Percentiles rank a stretch among this genome's conserved stretches.
Evolutionary conservation across 352 stramenopile genomes (phyloP).

Genomic region (Phytopythium chamaehyphon): DNA sequence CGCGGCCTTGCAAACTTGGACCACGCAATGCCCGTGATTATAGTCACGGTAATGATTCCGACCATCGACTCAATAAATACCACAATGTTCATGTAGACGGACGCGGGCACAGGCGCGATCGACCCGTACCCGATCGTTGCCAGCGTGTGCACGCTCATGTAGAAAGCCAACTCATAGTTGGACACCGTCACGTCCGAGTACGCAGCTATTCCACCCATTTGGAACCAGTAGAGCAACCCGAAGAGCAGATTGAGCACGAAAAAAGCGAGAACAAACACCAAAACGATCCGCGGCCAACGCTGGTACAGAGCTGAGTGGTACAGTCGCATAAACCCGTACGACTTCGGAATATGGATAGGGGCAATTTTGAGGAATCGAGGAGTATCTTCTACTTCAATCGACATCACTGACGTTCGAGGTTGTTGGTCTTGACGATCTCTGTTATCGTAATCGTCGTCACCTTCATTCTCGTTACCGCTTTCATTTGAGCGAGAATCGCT

Average conservation of each 20-base stretch:
- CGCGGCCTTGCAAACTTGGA: constrained; percentile 79
- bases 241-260: constrained; percentile 63
- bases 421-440: constrained; percentile 6
- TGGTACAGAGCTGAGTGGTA: constrained; percentile 77
- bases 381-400: constrained; percentile 76
- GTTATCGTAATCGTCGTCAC: constrained; percentile 9
- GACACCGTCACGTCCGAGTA: constrained; percentile 48
- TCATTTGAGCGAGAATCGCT: constrained; percentile 1
- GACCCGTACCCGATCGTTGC: constrained; percentile 81
- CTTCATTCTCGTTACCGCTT: constrained; percentile 11
- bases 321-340: constrained; percentile 74
- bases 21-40: constrained; percentile 84
- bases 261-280: constrained; percentile 70
- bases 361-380: constrained; percentile 70
- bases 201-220: constrained; percentile 25
- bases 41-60: constrained; percentile 73
- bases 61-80: constrained; percentile 76
- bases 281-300: constrained; percentile 64
- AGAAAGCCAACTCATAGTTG: constrained; percentile 67
- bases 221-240: constrained; percentile 56
- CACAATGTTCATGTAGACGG: constrained; percentile 72
- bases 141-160: constrained; percentile 80
- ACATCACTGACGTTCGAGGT: constrained; percentile 35
- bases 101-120: constrained; percentile 40
- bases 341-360: constrained; percentile 74